These are phyloP conservation scores for Fusarium vanettenii DNA, from an alignment of 2,329 filamentous ascomycete species.

Conservation along the genomic window DNA sequence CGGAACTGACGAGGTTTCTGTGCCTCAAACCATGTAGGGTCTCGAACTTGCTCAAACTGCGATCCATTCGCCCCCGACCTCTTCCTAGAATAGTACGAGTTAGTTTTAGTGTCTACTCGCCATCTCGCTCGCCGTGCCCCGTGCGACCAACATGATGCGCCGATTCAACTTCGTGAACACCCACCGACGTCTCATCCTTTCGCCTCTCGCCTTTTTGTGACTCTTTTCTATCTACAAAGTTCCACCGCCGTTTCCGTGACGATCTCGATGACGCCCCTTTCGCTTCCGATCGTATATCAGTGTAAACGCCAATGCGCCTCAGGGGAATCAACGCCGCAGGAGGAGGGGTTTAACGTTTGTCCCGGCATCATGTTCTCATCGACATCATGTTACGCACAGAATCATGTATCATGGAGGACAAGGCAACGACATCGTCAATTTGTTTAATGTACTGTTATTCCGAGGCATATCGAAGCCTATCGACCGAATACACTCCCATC, in stretches of 20 bases:
- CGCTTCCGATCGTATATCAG: slow-evolving; percentile 10
- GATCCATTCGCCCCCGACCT: slow-evolving; percentile 5
- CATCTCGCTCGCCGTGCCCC: slow-evolving; percentile 11
- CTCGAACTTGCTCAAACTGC: not conserved
- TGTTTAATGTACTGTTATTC: slow-evolving; percentile 7
- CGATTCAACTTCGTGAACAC: slow-evolving; percentile 24
- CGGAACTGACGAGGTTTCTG: slow-evolving; percentile 30
- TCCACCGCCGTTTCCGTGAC: slow-evolving; percentile 26
- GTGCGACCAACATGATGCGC: slow-evolving; percentile 10
- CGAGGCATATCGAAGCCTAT: not conserved
- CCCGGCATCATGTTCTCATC: not conserved
- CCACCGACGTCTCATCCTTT: not conserved
- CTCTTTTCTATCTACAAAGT: slow-evolving; percentile 10
- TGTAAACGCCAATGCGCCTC: not conserved
- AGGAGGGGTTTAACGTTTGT: not conserved
- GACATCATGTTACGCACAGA: not conserved
- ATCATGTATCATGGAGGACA: slow-evolving; percentile 14
- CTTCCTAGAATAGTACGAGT: slow-evolving; percentile 22
- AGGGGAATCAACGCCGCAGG: not conserved
- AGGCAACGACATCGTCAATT: not conserved
- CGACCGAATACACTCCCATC: slow-evolving; percentile 5
- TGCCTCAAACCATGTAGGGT: slow-evolving; percentile 14
- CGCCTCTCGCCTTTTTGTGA: slow-evolving; percentile 6
- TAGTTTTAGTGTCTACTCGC: slow-evolving; percentile 20
- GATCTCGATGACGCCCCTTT: slow-evolving; percentile 15